Evolutionary conservation across 495 filamentous ascomycete species (phyloP).

Genomic region (Trichoderma gamsii): DNA sequence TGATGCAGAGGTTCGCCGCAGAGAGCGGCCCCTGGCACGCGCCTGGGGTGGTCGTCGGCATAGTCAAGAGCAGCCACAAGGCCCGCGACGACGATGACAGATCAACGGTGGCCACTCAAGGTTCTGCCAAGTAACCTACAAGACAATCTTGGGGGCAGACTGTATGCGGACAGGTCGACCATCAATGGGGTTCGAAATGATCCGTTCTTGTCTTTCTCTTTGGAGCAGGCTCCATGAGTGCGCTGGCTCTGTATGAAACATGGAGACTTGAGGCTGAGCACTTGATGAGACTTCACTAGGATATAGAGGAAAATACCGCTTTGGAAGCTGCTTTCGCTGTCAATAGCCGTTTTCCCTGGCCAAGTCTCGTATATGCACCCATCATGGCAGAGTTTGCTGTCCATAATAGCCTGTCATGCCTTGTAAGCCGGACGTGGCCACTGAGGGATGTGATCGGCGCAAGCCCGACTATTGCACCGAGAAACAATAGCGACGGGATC

Average conservation of each 20-base stretch:
- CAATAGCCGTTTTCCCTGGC: neutral
- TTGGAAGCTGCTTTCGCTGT: neutral
- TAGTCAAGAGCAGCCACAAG: neutral
- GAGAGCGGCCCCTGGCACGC: neutral
- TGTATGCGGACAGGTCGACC: no score
- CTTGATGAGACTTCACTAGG: no score
- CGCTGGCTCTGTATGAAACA: no score
- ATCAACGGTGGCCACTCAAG: neutral
- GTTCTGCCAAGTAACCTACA: neutral
- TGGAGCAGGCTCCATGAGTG: no score
- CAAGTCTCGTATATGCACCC: neutral
- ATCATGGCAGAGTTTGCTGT: neutral
- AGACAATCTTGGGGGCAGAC: neutral
- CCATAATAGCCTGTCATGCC: neutral
- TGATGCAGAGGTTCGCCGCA: neutral
- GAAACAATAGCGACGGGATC: neutral
- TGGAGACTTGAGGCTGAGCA: no score
- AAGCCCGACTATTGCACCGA: constrained; percentile 8
- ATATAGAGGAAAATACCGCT: no score
- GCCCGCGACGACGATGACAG: neutral
- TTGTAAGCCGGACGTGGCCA: neutral
- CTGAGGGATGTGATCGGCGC: neutral
- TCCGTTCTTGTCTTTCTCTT: no score
- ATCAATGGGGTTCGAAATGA: neutral
- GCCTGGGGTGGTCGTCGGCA: neutral